These are phyloP conservation scores for Polytrichum commune DNA, from an alignment of 225 moss, liverwort and hornwort genomes.

Conservation along the genomic window DNA sequence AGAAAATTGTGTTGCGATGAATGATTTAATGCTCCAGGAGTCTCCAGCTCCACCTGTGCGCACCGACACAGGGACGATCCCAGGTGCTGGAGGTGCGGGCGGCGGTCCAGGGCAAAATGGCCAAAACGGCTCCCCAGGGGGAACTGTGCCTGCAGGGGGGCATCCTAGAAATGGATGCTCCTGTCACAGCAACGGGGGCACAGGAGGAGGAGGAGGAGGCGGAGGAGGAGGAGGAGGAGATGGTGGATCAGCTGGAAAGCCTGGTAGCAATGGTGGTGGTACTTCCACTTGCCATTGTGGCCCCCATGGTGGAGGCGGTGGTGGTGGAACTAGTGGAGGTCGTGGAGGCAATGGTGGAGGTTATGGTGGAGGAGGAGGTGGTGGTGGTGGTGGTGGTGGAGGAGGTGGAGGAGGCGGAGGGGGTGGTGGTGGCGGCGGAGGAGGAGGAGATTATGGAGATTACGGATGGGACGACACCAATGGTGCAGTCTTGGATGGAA, in stretches of 20 bases:
- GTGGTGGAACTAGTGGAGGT: constrained; percentile 17
- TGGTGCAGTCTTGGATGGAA: no score
- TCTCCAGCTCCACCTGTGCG: neutral
- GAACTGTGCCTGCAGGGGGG: neutral
- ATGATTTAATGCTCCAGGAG: no score
- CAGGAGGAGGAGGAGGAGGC: constrained; percentile 4
- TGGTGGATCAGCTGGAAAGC: constrained; percentile 13
- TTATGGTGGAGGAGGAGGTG: no score
- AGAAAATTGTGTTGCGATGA: no score
- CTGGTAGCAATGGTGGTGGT: constrained; percentile 7
- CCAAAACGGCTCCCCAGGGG: constrained; percentile 29
- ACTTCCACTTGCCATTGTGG: constrained; percentile 43
- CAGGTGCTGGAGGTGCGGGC: constrained; percentile 44
- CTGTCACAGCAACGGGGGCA: constrained; percentile 19
- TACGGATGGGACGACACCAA: constrained; percentile 7
- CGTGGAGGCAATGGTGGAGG: constrained; percentile 3
- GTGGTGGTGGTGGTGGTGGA: neutral
- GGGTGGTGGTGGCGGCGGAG: neutral
- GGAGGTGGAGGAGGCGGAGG: neutral
- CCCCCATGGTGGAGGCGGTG: constrained; percentile 29
- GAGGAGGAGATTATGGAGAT: constrained; percentile 24
- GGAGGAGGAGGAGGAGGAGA: constrained; percentile 20
- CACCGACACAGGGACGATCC: constrained; percentile 5
- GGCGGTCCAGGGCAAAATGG: constrained; percentile 35
- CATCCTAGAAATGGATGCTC: constrained; percentile 17